These are phyloP conservation scores for Pleurostoma richardsiae DNA, from an alignment of 2,329 filamentous ascomycete species.

Conservation along the genomic window DNA sequence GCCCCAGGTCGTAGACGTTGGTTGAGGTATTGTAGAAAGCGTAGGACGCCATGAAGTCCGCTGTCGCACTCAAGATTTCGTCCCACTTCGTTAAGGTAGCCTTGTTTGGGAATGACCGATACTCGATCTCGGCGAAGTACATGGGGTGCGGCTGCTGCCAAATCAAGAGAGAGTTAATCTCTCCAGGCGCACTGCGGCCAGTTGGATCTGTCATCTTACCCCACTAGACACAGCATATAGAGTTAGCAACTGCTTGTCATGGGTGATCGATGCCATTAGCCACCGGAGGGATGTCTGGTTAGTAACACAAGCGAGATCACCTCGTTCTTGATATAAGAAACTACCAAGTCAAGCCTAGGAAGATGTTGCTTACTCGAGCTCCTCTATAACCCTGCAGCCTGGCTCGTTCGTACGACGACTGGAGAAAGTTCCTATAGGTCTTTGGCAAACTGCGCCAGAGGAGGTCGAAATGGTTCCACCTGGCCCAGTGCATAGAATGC, in stretches of 20 bases:
- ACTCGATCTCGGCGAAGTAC: slow-evolving; percentile 55
- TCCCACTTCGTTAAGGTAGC: slow-evolving; percentile 48
- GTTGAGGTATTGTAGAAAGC: slow-evolving; percentile 49
- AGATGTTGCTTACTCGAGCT: slow-evolving; percentile 18
- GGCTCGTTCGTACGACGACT: slow-evolving; percentile 29
- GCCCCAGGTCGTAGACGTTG: slow-evolving; percentile 42
- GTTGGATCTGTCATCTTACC: slow-evolving; percentile 54
- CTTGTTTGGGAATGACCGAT: slow-evolving; percentile 34
- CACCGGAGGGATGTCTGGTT: no score
- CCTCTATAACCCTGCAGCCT: slow-evolving; percentile 34
- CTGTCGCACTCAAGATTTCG: slow-evolving; percentile 39
- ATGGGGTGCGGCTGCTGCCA: slow-evolving; percentile 60
- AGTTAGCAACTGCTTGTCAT: no score
- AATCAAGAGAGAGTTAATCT: slow-evolving; percentile 56
- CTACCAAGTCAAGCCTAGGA: no score
- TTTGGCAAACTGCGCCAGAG: slow-evolving; percentile 36
- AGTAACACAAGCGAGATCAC: no score
- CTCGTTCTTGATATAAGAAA: no score
- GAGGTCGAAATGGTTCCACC: slow-evolving; percentile 41
- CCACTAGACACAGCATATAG: slow-evolving; percentile 14
- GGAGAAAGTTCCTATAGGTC: slow-evolving; percentile 41
- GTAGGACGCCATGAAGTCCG: slow-evolving; percentile 56
- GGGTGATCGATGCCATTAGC: no score
- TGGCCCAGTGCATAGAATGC: slow-evolving; percentile 45
- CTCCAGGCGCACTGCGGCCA: slow-evolving; percentile 50